Conservation (phyloP, 305 asterid genomes). For the Rubia peregrina region DNA sequence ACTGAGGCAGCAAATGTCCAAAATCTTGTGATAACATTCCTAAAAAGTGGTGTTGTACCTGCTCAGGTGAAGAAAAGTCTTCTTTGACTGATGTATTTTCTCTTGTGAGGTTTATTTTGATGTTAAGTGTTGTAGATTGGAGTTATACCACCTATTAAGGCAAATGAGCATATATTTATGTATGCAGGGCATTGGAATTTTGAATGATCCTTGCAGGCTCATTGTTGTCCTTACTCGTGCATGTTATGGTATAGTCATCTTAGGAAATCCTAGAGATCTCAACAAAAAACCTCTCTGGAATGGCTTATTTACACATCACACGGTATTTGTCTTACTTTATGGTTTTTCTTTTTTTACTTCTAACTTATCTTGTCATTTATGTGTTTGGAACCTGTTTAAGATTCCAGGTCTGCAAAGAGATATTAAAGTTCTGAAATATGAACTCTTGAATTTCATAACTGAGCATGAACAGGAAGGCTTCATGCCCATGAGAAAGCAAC, state of each 20-base stretch:
- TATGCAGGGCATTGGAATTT: no score
- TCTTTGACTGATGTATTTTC: neutral
- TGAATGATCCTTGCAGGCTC: no score
- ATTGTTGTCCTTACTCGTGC: no score
- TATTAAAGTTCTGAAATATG: constrained; percentile 71
- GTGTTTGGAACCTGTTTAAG: constrained; percentile 13
- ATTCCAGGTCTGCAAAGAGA: constrained; percentile 87
- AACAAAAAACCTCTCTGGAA: no score
- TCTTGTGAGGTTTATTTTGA: neutral
- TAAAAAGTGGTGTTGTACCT: constrained; percentile 97
- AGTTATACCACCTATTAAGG: constrained; percentile 99
- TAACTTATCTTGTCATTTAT: no score
- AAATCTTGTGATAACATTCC: constrained; percentile 88
- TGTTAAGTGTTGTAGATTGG: constrained; percentile 57
- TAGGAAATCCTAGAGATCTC: no score
- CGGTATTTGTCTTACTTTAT: no score
- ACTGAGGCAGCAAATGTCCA: constrained; percentile 99
- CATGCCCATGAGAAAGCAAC: constrained; percentile 98
- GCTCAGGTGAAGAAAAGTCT: constrained; percentile 51
- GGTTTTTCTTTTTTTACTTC: no score
- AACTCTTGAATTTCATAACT: constrained; percentile 69
- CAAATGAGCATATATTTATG: constrained; percentile 79
- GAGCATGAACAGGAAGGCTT: constrained; percentile 92
- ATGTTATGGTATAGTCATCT: no score
- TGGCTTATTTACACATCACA: no score